These are phyloP conservation scores for Amborella trichopoda DNA, from an alignment of 164 flowering plant genomes.

Conservation along the genomic window DNA sequence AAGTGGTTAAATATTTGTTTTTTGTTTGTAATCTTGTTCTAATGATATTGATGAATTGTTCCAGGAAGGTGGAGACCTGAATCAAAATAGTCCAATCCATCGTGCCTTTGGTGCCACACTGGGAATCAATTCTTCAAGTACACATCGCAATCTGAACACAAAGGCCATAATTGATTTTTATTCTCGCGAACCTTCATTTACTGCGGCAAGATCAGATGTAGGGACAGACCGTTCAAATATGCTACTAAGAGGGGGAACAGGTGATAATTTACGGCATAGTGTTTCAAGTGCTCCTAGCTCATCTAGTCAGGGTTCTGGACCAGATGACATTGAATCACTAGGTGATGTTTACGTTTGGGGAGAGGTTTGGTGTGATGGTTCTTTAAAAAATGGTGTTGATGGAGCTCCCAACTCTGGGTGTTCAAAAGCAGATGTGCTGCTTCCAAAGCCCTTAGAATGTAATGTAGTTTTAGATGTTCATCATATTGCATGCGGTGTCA, in stretches of 20 bases:
- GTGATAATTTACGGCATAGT: slow-evolving; percentile 76
- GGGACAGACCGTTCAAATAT: slow-evolving; percentile 72
- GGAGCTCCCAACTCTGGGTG: slow-evolving; percentile 23
- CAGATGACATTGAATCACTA: slow-evolving; percentile 80
- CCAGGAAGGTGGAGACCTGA: slow-evolving; percentile 24
- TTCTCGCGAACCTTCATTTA: slow-evolving; percentile 20
- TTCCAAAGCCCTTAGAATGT: slow-evolving; percentile 65
- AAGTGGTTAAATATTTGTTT: too few relatives aligned
- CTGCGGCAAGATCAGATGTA: slow-evolving; percentile 62
- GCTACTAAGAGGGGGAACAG: slow-evolving; percentile 63
- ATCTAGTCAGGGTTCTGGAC: slow-evolving; percentile 85
- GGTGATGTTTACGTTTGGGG: slow-evolving; percentile 99
- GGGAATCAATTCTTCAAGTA: slow-evolving; percentile 27
- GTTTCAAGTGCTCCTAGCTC: slow-evolving; percentile 81
- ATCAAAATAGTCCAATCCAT: slow-evolving; percentile 15
- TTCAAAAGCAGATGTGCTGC: slow-evolving; percentile 49
- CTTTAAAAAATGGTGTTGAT: slow-evolving; percentile 37
- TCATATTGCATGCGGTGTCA: slow-evolving; percentile 70
- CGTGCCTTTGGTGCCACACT: slow-evolving; percentile 27
- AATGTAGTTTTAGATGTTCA: slow-evolving; percentile 67
- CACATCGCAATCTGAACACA: slow-evolving; percentile 15
- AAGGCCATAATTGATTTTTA: slow-evolving; percentile 30
- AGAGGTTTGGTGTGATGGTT: slow-evolving; percentile 44
- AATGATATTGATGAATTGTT: too few relatives aligned
- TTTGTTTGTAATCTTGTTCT: too few relatives aligned